phyloP scores from a whole-genome alignment of 2,329 filamentous ascomycete genomes.

The Tolypocladium sp. region DNA sequence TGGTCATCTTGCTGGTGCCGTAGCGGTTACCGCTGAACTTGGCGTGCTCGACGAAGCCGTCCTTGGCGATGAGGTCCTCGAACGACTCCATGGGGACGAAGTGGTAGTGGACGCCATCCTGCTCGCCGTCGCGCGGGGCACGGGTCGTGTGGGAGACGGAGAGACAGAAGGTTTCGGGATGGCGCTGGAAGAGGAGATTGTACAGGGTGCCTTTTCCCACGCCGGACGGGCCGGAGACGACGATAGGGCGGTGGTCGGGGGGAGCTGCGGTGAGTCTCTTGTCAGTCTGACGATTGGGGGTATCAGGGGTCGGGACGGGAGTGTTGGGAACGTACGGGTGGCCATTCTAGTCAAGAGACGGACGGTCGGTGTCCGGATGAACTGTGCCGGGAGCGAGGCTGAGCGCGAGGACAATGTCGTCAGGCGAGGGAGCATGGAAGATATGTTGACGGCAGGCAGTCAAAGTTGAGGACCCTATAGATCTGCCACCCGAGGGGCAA shows the following conservation, averaged over 20 bases:
- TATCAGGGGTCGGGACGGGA: neutral
- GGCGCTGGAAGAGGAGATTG: conserved; percentile 54
- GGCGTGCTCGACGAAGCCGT: conserved; percentile 79
- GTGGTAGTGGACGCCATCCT: conserved; percentile 72
- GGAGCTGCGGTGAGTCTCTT: conserved; percentile 14
- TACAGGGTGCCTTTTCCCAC: conserved; percentile 75
- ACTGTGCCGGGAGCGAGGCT: neutral
- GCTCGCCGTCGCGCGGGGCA: conserved; percentile 62
- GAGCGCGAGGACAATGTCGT: neutral
- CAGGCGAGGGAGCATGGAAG: conserved; percentile 6
- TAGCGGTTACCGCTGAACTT: conserved; percentile 81
- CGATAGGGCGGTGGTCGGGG: conserved; percentile 51
- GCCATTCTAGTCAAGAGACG: conserved; percentile 10
- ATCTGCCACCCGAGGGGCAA: neutral
- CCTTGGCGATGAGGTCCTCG: conserved; percentile 53
- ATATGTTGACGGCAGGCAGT: neutral
- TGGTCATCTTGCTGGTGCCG: conserved; percentile 73
- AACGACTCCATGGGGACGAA: conserved; percentile 63
- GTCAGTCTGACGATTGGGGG: neutral
- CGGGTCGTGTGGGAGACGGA: conserved; percentile 74
- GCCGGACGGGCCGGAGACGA: conserved; percentile 71
- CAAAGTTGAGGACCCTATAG: neutral
- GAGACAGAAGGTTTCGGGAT: conserved; percentile 42
- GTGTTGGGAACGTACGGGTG: conserved; percentile 6
- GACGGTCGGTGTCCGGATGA: neutral